Conservation (phyloP, 31 red algal genomes). For the Porphyra umbilicalis region DNA sequence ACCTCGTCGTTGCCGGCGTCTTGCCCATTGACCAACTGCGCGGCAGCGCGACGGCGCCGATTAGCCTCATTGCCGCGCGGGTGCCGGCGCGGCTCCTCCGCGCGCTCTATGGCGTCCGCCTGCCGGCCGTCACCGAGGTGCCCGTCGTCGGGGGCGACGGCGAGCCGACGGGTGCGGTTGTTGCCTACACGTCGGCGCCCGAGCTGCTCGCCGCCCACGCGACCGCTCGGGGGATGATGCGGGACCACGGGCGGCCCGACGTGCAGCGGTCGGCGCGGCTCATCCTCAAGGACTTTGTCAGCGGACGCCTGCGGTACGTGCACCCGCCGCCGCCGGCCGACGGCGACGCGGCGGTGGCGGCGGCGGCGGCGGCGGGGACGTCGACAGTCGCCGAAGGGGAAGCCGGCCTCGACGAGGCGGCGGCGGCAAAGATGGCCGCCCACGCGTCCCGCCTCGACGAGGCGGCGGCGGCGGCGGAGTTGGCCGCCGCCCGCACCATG, state of each 20-base stretch:
- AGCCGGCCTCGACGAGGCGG: background rate
- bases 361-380: conserved; percentile 15
- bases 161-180: background rate
- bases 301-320: conserved; percentile 43
- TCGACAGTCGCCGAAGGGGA: background rate
- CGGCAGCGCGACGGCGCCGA: conserved; percentile 41
- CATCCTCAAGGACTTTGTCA: conserved; percentile 81
- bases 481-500: background rate
- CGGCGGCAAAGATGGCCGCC: background rate
- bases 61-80: conserved; percentile 43
- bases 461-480: background rate
- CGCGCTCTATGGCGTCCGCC: conserved; percentile 54
- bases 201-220: conserved; percentile 68
- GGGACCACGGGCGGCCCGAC: conserved; percentile 55
- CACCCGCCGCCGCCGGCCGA: conserved; percentile 41
- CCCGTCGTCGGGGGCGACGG: background rate
- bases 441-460: background rate
- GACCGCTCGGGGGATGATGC: conserved; percentile 69
- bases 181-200: conserved; percentile 35
- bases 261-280: conserved; percentile 62
- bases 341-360: conserved; percentile 21
- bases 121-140: conserved; percentile 15
- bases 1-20: conserved; percentile 73
- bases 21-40: conserved; percentile 82
- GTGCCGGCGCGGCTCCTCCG: conserved; percentile 39